phyloP scores from a whole-genome alignment of 768 basidiomycete species.

The Mrakia frigida region DNA sequence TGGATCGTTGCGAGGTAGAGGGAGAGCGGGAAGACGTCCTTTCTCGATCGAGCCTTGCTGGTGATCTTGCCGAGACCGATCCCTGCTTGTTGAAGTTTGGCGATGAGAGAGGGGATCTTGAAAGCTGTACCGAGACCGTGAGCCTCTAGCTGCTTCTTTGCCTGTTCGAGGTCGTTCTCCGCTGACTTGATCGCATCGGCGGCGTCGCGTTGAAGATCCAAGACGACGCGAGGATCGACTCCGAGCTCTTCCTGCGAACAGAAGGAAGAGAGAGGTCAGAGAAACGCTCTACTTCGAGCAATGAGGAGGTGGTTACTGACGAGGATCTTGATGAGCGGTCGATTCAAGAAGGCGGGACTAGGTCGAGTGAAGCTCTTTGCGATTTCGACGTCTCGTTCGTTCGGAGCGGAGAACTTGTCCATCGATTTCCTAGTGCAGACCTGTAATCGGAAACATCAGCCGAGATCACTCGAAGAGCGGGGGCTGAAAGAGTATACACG shows the following conservation, averaged over 20 bases:
- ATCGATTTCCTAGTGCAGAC: not conserved
- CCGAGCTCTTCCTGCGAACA: slow-evolving; percentile 56
- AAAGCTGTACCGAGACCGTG: slow-evolving; percentile 59
- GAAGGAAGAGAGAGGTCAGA: not conserved
- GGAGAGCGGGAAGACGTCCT: slow-evolving; percentile 55
- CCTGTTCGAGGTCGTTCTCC: slow-evolving; percentile 54
- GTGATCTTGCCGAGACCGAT: slow-evolving; percentile 50
- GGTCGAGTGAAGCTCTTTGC: slow-evolving; percentile 62
- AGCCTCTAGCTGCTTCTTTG: slow-evolving; percentile 53
- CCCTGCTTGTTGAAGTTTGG: slow-evolving; percentile 51
- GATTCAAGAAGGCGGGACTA: slow-evolving; percentile 63
- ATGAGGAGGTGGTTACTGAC: not conserved
- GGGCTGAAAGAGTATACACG: no score
- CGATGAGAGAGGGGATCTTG: slow-evolving; percentile 55
- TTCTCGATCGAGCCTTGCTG: slow-evolving; percentile 44
- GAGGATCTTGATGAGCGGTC: slow-evolving; percentile 68
- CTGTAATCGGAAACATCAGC: no score
- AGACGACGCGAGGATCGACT: slow-evolving; percentile 54
- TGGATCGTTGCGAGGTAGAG: slow-evolving; percentile 58
- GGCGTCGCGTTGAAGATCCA: slow-evolving; percentile 54
- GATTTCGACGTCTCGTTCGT: slow-evolving; percentile 56
- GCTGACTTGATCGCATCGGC: slow-evolving; percentile 58
- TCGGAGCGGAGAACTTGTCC: slow-evolving; percentile 50
- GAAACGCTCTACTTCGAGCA: no score
- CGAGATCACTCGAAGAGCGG: no score